Evolutionary conservation across 176 grass and related monocot genomes (phyloP), one percentile per base, ranked within the genome.

Genomic region (Miscanthus lutarioriparius): DNA sequence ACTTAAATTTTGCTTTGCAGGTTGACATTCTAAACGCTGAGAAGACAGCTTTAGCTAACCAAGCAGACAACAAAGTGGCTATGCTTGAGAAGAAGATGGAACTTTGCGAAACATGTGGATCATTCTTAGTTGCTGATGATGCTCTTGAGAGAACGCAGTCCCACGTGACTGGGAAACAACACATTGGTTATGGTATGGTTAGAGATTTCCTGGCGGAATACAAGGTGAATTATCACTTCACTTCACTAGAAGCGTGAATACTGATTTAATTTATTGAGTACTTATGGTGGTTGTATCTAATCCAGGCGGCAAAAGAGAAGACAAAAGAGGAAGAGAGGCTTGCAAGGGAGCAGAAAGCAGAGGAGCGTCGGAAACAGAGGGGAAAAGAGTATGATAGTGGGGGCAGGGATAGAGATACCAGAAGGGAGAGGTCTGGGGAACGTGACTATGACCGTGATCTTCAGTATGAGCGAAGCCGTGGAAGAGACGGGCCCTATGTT

Each of bases 81-180:
- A 90, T 93, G 51, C 90, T 97, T 92, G 94, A 97, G 74, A 97
- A 97, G 80, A 97, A 97, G 84, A 98, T 97, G 94, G 91, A 91
- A 81, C 89, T 97, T 33, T 97, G 94, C 64, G 94, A 97, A 76
- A 91, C 87, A 56, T 98, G 95, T 74, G 95, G 95, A 17, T 98
- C 95, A 23, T 98, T 98, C 83, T 87, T 98, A 82, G 87, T 98
- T 72, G 30, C 95, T 1, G 94, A 98, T 84, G 95, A 98, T 92
- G 95, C 89, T 49, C 85, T 90, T 66, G 95, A 98, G 84, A 92
- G 95, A 80, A 91, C 92, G 27, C 92, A 95, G 74, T 95, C 95
- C 54, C 95, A 98, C 76, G 85, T 98, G 49, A 89, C 91, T 61
- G 95, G 95, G 33, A 98, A 98, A 79, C 95, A 98, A 51, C 95